Evolutionary conservation across 495 filamentous ascomycete genomes (phyloP).

Genomic region (Penicillium herquei): DNA sequence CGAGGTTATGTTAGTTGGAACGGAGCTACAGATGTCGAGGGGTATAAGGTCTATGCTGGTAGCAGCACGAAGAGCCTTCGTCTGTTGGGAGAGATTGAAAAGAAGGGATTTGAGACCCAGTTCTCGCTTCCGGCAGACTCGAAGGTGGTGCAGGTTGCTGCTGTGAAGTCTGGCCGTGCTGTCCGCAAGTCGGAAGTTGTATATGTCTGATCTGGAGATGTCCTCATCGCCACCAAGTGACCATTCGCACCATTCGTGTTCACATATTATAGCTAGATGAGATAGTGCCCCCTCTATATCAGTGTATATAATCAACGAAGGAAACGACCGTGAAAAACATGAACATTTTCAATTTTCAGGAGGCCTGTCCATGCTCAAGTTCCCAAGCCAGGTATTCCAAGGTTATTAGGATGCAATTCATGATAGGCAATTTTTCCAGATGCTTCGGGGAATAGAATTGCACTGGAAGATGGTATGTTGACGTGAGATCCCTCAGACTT

Average conservation of each 20-base stretch:
- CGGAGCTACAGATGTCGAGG: conserved; percentile 22
- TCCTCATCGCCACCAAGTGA: not conserved
- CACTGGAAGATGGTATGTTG: no score
- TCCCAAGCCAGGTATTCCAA: no score
- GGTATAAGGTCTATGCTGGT: conserved; percentile 18
- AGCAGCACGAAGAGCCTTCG: not conserved
- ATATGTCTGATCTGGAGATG: not conserved
- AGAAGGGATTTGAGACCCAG: not conserved
- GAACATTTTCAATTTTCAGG: no score
- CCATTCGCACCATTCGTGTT: no score
- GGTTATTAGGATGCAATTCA: no score
- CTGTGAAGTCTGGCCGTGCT: not conserved
- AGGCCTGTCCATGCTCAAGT: no score
- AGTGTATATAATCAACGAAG: no score
- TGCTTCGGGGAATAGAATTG: no score
- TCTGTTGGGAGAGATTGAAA: conserved; percentile 8
- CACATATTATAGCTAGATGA: not conserved
- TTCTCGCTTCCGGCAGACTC: not conserved
- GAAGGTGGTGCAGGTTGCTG: not conserved
- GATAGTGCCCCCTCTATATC: not conserved
- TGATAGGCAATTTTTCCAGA: no score
- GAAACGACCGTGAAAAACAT: no score
- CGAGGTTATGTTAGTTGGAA: conserved; percentile 35
- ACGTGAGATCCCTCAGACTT: no score
- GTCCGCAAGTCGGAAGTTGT: not conserved